Base-by-base conservation (phyloP, 2,329 filamentous ascomycete species). In the Herpotrichia juniperi region DNA sequence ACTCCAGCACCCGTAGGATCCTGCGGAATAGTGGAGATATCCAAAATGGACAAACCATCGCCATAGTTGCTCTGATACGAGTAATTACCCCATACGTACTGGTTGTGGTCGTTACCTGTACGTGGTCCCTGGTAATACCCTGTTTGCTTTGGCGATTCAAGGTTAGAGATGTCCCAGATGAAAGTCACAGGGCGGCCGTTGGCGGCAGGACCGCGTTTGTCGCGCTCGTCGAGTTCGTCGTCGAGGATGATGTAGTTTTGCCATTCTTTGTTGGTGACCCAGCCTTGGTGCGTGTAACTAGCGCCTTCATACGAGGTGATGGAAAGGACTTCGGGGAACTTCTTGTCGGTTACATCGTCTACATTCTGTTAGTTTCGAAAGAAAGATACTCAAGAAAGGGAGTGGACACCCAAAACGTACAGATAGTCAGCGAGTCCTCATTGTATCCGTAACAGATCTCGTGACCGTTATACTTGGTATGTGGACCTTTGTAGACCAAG, bases 371-470 rank as follows among this genome's bases (percentile, higher is more conserved):
- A 54, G 78, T 79, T 79, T 57, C 50, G 35, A 45, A 42, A 10
- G 67, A 57, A 63, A 78, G n/a, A 16, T 16, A 76, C 4, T 78
- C 73, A 28, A 28, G 22, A 4, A 25, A 26, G 26, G 21, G 39
- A 4, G 4, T 7, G 22, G 26, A 24, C 8, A n/a, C n/a, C n/a
- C n/a, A 37, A 34, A n/a, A 44, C 49, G 79, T 76, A 65, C 75
- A 81, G 47, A 81, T 79, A 44, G 78, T 80, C 46, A 81, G 61
- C 0, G 76, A 77, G 62, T 81, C 78, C 54, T 81, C 80, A 66
- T 83, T 82, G 72, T 82, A 83, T 26, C 78, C 79, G 64, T 81
- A 80, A 76, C 82, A 84, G 59, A 84, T 82, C 45, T 84, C 80
- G 8, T 73, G 73, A 11, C 77, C 79, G 3, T 69, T 63, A 67